These are phyloP conservation scores for Colletotrichum lupini DNA, from an alignment of 2,329 filamentous ascomycete genomes.

Conservation along the genomic window DNA sequence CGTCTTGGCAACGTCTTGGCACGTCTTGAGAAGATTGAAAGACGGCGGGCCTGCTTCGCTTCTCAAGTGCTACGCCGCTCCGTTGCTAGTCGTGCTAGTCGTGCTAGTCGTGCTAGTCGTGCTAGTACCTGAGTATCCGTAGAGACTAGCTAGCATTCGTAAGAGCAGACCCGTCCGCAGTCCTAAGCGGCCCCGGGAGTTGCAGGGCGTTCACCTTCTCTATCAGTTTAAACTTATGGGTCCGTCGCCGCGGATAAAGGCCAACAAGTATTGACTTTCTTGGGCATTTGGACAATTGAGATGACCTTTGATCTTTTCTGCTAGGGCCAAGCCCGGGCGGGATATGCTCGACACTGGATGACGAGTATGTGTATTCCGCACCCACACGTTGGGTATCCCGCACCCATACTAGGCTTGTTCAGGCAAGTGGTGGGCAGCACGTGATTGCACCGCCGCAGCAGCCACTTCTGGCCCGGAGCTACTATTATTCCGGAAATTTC, in stretches of 20 bases:
- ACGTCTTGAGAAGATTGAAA: conserved; percentile 15
- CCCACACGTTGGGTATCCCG: no score
- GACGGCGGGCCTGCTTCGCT: neutral
- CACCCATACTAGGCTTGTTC: no score
- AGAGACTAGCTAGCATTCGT: no score
- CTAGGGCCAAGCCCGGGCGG: neutral
- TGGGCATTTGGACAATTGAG: neutral
- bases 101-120: no score
- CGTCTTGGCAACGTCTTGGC: conserved; percentile 30
- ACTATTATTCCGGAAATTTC: no score
- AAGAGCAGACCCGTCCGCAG: neutral
- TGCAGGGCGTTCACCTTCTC: conserved; percentile 5
- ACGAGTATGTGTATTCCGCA: no score
- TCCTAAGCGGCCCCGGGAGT: neutral
- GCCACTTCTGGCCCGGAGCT: no score
- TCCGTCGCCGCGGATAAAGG: conserved; percentile 6
- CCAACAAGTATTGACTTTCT: neutral
- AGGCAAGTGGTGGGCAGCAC: no score
- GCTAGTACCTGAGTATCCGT: no score
- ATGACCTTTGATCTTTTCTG: neutral
- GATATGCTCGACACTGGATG: neutral
- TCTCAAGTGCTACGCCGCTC: neutral
- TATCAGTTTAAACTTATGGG: conserved; percentile 25
- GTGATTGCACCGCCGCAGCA: no score
- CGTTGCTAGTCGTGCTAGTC: neutral